A percentile compares a stretch with the other conserved stretches of the same genome.
Conservation (phyloP, 2,329 filamentous ascomycete genomes). For the Alternaria gaisen region DNA sequence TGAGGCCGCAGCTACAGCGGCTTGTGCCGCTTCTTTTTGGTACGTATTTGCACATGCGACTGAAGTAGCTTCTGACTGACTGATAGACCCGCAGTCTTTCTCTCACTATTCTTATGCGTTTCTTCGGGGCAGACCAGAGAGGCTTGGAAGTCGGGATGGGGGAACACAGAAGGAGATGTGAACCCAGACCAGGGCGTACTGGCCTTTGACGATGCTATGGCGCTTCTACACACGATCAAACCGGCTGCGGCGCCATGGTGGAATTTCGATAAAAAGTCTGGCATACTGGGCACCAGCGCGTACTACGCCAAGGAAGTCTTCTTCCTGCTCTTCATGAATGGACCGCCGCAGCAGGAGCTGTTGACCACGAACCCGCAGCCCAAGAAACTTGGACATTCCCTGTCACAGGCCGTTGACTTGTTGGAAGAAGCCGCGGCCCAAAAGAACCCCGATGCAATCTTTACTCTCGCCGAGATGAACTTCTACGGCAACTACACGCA, state of each 20-base stretch:
- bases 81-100: slow-evolving; percentile 36
- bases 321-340: slow-evolving; percentile 71
- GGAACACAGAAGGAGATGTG: slow-evolving; percentile 21
- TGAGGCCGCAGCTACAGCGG: slow-evolving; percentile 49
- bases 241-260: slow-evolving; percentile 52
- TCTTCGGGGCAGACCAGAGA: slow-evolving; percentile 17
- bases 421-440: slow-evolving; percentile 66
- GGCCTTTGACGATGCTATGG: slow-evolving; percentile 51
- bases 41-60: slow-evolving; percentile 27
- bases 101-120: slow-evolving; percentile 41
- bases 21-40: slow-evolving; percentile 48
- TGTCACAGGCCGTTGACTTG: slow-evolving; percentile 67
- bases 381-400: slow-evolving; percentile 58
- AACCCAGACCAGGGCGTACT: slow-evolving; percentile 30
- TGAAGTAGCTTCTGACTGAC: slow-evolving; percentile 31
- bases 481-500: slow-evolving; percentile 95
- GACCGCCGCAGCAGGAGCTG: slow-evolving; percentile 60
- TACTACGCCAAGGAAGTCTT: slow-evolving; percentile 71
- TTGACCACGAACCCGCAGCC: slow-evolving; percentile 49
- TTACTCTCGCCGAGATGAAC: slow-evolving; percentile 90
- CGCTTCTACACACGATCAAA: slow-evolving; percentile 54
- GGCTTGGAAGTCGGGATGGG: slow-evolving; percentile 35
- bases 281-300: slow-evolving; percentile 64
- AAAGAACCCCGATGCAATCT: slow-evolving; percentile 82
- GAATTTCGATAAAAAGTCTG: slow-evolving; percentile 61